Conservation (phyloP, 2,329 filamentous ascomycete genomes). For the Mariannaea elegans region DNA sequence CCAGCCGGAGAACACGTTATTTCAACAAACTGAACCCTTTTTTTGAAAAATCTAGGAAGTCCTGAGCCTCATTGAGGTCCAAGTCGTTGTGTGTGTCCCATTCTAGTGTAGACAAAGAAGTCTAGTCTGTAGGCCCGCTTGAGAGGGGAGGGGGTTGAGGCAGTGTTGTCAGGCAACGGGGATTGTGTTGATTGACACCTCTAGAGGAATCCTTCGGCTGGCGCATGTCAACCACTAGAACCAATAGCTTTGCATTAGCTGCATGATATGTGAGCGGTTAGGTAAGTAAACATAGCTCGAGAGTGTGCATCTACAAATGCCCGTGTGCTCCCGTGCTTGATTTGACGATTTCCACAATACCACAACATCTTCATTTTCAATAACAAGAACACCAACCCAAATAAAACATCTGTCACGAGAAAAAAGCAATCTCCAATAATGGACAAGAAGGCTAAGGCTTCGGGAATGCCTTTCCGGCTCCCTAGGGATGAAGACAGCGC, state of each 20-base stretch:
- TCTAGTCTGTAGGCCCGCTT: too few relatives aligned
- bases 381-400: background rate
- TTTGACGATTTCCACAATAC: background rate
- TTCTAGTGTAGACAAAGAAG: too few relatives aligned
- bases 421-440: background rate
- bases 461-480: background rate
- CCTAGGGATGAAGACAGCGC: conserved; percentile 31
- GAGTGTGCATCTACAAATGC: background rate
- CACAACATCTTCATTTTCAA: background rate
- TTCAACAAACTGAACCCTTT: too few relatives aligned
- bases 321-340: background rate
- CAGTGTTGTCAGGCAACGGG: background rate
- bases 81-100: too few relatives aligned
- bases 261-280: background rate
- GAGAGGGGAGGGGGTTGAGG: background rate
- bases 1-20: background rate
- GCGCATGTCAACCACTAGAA: background rate
- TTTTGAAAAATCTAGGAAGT: too few relatives aligned
- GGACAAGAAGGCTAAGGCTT: conserved; percentile 2
- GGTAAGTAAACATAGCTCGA: too few relatives aligned
- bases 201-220: background rate
- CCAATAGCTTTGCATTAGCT: background rate
- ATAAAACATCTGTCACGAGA: background rate
- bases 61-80: too few relatives aligned
- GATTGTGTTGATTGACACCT: background rate